Conservation (phyloP, 1,284 basidiomycete genomes). For the Ustilago xerochloae region DNA sequence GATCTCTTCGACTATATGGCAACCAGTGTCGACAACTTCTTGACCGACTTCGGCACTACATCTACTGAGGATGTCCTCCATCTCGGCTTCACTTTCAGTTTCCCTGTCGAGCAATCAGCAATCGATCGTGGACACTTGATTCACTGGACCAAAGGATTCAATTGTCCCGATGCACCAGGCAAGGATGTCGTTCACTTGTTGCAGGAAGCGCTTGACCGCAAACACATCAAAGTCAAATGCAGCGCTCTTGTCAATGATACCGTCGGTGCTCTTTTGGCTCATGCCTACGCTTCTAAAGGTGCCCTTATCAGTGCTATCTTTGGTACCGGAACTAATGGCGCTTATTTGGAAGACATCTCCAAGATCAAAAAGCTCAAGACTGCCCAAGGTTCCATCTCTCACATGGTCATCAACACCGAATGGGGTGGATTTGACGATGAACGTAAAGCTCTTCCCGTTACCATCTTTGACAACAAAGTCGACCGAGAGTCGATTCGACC, state of each 20-base stretch:
- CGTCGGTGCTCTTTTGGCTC: slow-evolving; percentile 90
- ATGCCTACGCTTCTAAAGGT: slow-evolving; percentile 88
- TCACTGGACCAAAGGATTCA: slow-evolving; percentile 68
- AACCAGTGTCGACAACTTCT: slow-evolving; percentile 91
- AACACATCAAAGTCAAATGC: slow-evolving; percentile 92
- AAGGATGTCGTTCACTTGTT: slow-evolving; percentile 90
- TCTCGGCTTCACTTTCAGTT: slow-evolving; percentile 80
- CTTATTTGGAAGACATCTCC: slow-evolving; percentile 87
- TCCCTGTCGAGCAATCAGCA: slow-evolving; percentile 93
- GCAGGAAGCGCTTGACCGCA: slow-evolving; percentile 91
- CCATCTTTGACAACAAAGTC: slow-evolving; percentile 90
- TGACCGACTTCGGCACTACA: slow-evolving; percentile 76
- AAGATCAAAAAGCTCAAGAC: slow-evolving; percentile 79
- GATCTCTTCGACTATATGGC: slow-evolving; percentile 81
- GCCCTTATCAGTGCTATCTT: slow-evolving; percentile 87
- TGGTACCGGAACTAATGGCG: slow-evolving; percentile 97
- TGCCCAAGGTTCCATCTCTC: slow-evolving; percentile 25
- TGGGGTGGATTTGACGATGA: slow-evolving; percentile 71
- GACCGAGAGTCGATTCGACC: slow-evolving; percentile 95
- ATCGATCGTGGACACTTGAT: slow-evolving; percentile 84
- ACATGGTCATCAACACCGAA: slow-evolving; percentile 97
- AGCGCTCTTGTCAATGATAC: slow-evolving; percentile 95
- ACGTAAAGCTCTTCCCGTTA: slow-evolving; percentile 86
- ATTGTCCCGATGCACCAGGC: slow-evolving; percentile 76
- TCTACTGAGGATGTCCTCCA: slow-evolving; percentile 59